Percentiles rank a stretch among this genome's conserved stretches.
These are phyloP conservation scores for Candida sanyaensis DNA, from an alignment of 1,139 yeast species.

Conservation along the genomic window DNA sequence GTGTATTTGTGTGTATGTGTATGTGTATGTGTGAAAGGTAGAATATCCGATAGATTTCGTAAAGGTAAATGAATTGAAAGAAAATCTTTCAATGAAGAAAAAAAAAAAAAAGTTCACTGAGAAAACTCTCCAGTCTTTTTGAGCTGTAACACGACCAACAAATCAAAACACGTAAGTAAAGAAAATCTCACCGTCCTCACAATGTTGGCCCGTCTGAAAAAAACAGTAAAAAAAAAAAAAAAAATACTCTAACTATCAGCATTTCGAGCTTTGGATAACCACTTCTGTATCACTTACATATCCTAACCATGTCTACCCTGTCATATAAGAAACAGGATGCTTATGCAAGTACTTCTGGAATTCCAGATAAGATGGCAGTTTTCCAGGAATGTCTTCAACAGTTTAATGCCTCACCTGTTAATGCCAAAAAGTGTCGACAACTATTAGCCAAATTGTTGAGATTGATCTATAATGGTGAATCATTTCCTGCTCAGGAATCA, in stretches of 20 bases:
- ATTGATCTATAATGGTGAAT: conserved; percentile 79
- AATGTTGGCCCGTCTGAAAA: background rate
- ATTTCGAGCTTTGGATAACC: background rate
- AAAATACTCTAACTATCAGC: background rate
- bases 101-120: background rate
- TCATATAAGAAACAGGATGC: conserved; percentile 86
- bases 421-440: conserved; percentile 82
- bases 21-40: background rate
- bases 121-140: background rate
- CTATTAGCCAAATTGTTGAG: conserved; percentile 73
- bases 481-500: conserved; percentile 86
- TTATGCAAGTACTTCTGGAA: conserved; percentile 50
- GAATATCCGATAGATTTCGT: background rate
- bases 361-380: conserved; percentile 95
- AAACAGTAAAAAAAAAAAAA: background rate
- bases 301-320: conserved; percentile 64
- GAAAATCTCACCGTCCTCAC: background rate
- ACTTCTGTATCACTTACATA: background rate
- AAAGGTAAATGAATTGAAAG: background rate
- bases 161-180: conserved; percentile 6
- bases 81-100: background rate
- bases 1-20: background rate
- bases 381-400: conserved; percentile 94
- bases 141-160: background rate
- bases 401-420: conserved; percentile 89